These are phyloP conservation scores for Acorus gramineus DNA, from an alignment of 106 monocot species.

Conservation along the genomic window DNA sequence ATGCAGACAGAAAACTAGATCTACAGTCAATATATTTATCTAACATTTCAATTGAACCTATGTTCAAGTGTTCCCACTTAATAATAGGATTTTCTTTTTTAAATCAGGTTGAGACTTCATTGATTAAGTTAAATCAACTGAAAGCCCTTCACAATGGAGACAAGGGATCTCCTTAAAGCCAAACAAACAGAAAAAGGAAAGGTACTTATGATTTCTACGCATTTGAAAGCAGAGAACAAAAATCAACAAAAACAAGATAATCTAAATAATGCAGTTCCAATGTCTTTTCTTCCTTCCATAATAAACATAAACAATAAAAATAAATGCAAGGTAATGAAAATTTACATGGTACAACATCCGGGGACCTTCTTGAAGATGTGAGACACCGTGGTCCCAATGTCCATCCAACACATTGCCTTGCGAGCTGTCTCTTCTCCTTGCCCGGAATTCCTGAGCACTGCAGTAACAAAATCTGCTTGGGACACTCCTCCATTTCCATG, in stretches of 20 bases:
- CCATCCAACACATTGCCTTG: slow-evolving; percentile 29
- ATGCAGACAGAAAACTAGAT: no score
- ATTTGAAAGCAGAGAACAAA: background rate
- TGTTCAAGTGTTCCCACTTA: no score
- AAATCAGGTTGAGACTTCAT: no score
- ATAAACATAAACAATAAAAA: background rate
- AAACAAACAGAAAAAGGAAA: background rate
- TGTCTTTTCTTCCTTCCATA: background rate
- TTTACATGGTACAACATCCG: slow-evolving; percentile 79
- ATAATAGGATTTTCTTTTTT: no score
- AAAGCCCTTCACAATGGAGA: no score
- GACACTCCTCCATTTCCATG: slow-evolving; percentile 49
- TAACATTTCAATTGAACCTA: no score
- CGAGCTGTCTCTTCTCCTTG: slow-evolving; percentile 5
- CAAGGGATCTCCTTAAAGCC: no score
- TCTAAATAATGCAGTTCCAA: no score
- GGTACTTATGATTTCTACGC: no score
- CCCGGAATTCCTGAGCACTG: slow-evolving; percentile 53
- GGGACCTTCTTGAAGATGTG: slow-evolving; percentile 33
- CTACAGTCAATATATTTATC: no score
- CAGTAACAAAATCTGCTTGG: slow-evolving; percentile 62
- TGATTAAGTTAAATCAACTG: no score
- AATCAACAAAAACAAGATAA: background rate
- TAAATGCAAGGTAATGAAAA: background rate
- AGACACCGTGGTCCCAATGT: slow-evolving; percentile 41